A percentile compares a stretch with the other conserved stretches of the same genome.
These are phyloP conservation scores for Botrytis sinoallii DNA, from an alignment of 2,329 filamentous ascomycete species.

Conservation along the genomic window DNA sequence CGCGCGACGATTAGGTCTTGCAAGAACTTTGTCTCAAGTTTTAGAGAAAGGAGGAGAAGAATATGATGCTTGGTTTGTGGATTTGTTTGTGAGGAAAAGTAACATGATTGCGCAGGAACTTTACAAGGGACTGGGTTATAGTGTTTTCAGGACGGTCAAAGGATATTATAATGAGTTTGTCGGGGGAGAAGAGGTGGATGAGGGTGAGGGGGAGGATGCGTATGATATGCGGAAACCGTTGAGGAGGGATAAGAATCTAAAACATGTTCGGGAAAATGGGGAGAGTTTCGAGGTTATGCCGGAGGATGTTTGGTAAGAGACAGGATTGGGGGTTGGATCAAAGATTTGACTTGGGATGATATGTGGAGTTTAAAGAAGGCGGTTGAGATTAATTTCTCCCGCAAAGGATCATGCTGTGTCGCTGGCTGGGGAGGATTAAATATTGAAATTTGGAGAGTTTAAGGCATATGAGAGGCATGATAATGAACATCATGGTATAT, in stretches of 20 bases:
- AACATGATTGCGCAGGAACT: constrained; percentile 85
- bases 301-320: constrained; percentile 73
- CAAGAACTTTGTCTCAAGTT: constrained; percentile 75
- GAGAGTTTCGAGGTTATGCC: constrained; percentile 75
- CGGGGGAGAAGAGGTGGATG: constrained; percentile 61
- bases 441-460: neutral
- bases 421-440: neutral
- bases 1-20: constrained; percentile 81
- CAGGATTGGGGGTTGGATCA: no score
- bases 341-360: no score
- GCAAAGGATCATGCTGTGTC: neutral
- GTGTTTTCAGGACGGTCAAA: constrained; percentile 81
- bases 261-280: constrained; percentile 78
- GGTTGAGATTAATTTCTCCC: constrained; percentile 11
- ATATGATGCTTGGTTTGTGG: constrained; percentile 89
- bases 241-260: constrained; percentile 70
- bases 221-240: constrained; percentile 96
- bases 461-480: neutral
- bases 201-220: constrained; percentile 79
- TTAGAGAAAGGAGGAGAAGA: constrained; percentile 80
- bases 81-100: constrained; percentile 86
- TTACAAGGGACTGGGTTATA: constrained; percentile 90
- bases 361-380: neutral
- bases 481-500: neutral
- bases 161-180: constrained; percentile 91